Evolutionary conservation across 2,329 filamentous ascomycete species (phyloP).

Genomic region (Diaporthe velutina): DNA sequence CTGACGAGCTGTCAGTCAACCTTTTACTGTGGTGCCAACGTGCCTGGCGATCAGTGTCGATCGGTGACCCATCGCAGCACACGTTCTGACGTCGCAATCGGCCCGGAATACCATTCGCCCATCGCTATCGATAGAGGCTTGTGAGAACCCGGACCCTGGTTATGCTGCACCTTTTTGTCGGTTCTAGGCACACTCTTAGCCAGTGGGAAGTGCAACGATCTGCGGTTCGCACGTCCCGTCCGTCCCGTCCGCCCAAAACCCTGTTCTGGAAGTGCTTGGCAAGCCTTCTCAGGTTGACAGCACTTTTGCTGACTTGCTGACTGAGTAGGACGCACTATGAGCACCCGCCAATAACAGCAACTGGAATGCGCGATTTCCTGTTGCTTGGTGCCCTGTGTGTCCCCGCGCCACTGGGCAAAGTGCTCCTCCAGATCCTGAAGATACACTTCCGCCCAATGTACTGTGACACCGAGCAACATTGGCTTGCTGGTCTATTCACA

Average conservation of each 20-base stretch:
- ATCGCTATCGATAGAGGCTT: slow-evolving; percentile 36
- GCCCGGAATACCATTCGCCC: slow-evolving; percentile 8
- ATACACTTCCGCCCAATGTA: slow-evolving; percentile 25
- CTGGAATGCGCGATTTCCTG: slow-evolving; percentile 35
- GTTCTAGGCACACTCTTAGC: slow-evolving; percentile 1
- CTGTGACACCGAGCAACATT: slow-evolving; percentile 27
- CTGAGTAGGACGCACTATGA: slow-evolving; percentile 17
- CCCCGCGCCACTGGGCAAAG: slow-evolving; percentile 23
- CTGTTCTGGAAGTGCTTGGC: slow-evolving; percentile 31
- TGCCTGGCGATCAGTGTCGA: slow-evolving; percentile 36
- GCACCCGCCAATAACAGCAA: slow-evolving; percentile 33
- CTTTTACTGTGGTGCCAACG: slow-evolving; percentile 25
- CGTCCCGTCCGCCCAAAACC: slow-evolving; percentile 20
- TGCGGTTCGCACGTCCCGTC: slow-evolving; percentile 3
- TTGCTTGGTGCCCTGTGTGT: slow-evolving; percentile 5
- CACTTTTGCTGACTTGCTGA: slow-evolving; percentile 2
- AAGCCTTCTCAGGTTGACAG: slow-evolving; percentile 3
- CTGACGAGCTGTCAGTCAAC: slow-evolving; percentile 14
- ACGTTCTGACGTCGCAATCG: slow-evolving; percentile 28
- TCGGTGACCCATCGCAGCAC: slow-evolving; percentile 17
- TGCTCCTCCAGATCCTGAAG: background rate
- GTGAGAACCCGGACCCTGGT: slow-evolving; percentile 12
- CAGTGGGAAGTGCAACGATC: slow-evolving; percentile 6
- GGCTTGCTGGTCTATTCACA: slow-evolving; percentile 21
- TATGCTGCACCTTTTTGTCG: background rate